phyloP scores from a whole-genome alignment of 2,329 filamentous ascomycete species.

The Coniosporium tulheliwenetii region DNA sequence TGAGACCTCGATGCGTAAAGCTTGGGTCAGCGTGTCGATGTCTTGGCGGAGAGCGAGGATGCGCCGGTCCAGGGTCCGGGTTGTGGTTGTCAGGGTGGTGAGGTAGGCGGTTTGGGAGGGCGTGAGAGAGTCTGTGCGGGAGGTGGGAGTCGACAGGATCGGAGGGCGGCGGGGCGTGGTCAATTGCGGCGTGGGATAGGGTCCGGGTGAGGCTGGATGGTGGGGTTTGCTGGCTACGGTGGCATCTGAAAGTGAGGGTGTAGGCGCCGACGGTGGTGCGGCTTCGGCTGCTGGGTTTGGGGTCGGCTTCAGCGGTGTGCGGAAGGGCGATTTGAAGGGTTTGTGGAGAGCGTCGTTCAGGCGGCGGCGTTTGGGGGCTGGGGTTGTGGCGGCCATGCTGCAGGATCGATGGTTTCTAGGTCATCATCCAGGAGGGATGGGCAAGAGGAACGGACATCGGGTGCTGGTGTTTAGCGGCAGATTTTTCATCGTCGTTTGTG shows the following conservation, averaged over 20 bases:
- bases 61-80: slow-evolving; percentile 12
- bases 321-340: slow-evolving; percentile 58
- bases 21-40: slow-evolving; percentile 37
- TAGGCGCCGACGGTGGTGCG: slow-evolving; percentile 4
- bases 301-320: slow-evolving; percentile 21
- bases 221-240: not conserved
- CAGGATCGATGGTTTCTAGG: not conserved
- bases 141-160: not conserved
- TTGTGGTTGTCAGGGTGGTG: not conserved
- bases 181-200: slow-evolving; percentile 13
- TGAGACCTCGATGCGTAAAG: slow-evolving; percentile 31
- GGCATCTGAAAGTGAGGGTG: not conserved
- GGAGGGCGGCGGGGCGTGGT: slow-evolving; percentile 1
- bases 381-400: slow-evolving; percentile 25
- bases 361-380: slow-evolving; percentile 46
- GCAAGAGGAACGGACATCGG: no score
- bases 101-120: slow-evolving; percentile 7
- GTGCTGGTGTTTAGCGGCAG: no score
- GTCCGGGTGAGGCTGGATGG: slow-evolving; percentile 11
- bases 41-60: slow-evolving; percentile 27
- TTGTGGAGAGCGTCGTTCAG: slow-evolving; percentile 46
- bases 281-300: slow-evolving; percentile 13
- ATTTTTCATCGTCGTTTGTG: no score
- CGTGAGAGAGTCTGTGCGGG: slow-evolving; percentile 4
- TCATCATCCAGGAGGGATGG: no score